These are phyloP conservation scores for Fusarium domesticum DNA, from an alignment of 2,329 filamentous ascomycete species.

Conservation along the genomic window DNA sequence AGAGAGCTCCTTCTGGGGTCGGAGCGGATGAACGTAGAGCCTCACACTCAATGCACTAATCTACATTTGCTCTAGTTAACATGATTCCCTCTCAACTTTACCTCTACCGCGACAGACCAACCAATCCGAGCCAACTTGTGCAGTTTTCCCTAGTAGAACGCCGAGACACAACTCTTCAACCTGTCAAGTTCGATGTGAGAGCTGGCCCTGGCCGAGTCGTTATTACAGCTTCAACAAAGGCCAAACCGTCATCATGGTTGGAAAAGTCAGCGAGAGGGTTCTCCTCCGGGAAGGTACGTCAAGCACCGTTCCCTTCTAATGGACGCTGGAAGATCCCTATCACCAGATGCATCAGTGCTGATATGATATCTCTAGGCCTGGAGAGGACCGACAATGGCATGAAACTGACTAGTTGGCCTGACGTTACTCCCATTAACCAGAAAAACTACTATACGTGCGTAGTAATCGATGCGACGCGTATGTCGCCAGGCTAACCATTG, in stretches of 20 bases:
- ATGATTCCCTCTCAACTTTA: not conserved
- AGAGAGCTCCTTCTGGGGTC: not conserved
- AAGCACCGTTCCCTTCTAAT: no score
- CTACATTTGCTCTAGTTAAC: not conserved
- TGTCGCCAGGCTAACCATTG: constrained; percentile 14
- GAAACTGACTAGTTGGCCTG: constrained; percentile 91
- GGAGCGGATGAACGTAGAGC: not conserved
- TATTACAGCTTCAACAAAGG: constrained; percentile 16
- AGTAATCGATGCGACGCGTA: not conserved
- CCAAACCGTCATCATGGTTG: constrained; percentile 48
- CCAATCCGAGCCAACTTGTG: constrained; percentile 23
- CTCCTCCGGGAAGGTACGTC: constrained; percentile 57
- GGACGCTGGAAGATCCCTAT: no score
- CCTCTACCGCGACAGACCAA: constrained; percentile 9
- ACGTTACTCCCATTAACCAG: constrained; percentile 91
- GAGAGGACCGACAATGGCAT: constrained; percentile 98
- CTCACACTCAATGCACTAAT: not conserved
- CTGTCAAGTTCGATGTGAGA: constrained; percentile 25
- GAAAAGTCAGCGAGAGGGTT: constrained; percentile 63
- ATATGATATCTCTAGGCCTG: constrained; percentile 60
- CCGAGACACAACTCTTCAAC: constrained; percentile 15
- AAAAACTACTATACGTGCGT: constrained; percentile 98
- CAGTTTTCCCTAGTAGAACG: constrained; percentile 27
- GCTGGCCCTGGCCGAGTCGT: constrained; percentile 11
- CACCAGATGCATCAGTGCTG: no score